Base-by-base conservation (phyloP, 164 flowering plant genomes). In the Tetracentron sinense region DNA sequence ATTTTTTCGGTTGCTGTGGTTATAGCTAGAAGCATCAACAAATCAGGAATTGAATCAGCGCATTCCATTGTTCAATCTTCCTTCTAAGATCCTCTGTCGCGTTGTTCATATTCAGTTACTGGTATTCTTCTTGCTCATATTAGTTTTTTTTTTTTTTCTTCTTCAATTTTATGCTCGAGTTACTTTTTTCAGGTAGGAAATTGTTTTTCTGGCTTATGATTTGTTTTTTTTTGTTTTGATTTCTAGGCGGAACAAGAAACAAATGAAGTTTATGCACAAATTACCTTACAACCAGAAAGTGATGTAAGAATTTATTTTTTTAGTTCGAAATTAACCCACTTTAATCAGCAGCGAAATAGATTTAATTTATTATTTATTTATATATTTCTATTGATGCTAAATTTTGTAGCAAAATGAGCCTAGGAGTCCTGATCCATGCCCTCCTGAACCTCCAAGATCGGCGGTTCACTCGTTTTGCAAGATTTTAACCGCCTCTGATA, bases 261-360 rank as follows among this genome's bases (percentile, higher is more conserved):
- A 11, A 93, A 89, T 75, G 96, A 89, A 71, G 96, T 86, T 50
- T 90, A 86, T 74, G 89, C 89, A 3, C 94, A 90, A 58, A 86
- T 88, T 54, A 83, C 92, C 63, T 76, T 90, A 65, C 60, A 73
- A 25, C 92, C 97, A 4, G 94, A 86, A 54, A 14, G 68, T 46
- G 81, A 82, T 74, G 97, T 90, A 78, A 81, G 85, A 52, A 38
- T 28, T 19, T 26, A 20, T 0, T 10, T 6, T 48, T 63, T 21
- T 21, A n/a, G n/a, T n/a, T n/a, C n/a, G n/a, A n/a, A n/a, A n/a
- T n/a, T n/a, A n/a, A n/a, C n/a, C n/a, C n/a, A n/a, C n/a, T n/a
- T n/a, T n/a, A n/a, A n/a, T n/a, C n/a, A n/a, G n/a, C n/a, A n/a
- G n/a, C n/a, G n/a, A n/a, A n/a, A n/a, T n/a, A n/a, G n/a, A n/a